Evolutionary conservation across 2,329 filamentous ascomycete genomes (phyloP), one percentile per base, ranked within the genome.

Genomic region (Pseudomassariella vexata): DNA sequence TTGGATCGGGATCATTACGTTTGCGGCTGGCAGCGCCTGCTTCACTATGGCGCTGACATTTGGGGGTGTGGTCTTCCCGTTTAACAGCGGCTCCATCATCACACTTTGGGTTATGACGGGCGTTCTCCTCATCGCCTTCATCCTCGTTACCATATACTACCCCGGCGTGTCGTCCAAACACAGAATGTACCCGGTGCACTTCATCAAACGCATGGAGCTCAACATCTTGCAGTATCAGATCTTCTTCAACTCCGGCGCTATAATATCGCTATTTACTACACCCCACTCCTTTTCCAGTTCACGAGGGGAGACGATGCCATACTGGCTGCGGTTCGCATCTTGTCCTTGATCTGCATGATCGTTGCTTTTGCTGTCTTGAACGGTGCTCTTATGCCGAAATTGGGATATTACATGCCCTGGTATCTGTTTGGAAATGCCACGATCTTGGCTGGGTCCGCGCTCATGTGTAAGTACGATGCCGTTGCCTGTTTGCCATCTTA

Each of bases 211-310:
- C 9, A 44, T 19, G 2, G 28, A 33, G 2, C 30, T 48, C 18
- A 9, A 42, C 19, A 41, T 41, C 9, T n/a, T 50, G 22, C 40
- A 37, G 9, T 35, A 35, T 8, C 41, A 46, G 32, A 20, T 39
- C 2, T 47, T 47, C 24, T 26, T 44, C 9, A 30, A 34, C 2
- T 41, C 43, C 0, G 47, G 47, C 0, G 36, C 36, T 9, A 35
- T 48, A 19, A 35, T 46, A 35, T 36, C 19, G 24, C 39, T 2
- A 24, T 59, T 9, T 73, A 68, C 44, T 71, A 65, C 43, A 62
- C 69, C 14, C 68, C 68, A 0, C 44, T 71, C 2, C 68, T 32
- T 23, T 72, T 71, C 47, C 59, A 66, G 35, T 72, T 70, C 42
- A 56, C 55, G 2, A 52, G 48, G 15, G 57, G 56, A 9, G 66